Base-by-base conservation (phyloP, 768 basidiomycete species). In the Lactarius tabidus region DNA sequence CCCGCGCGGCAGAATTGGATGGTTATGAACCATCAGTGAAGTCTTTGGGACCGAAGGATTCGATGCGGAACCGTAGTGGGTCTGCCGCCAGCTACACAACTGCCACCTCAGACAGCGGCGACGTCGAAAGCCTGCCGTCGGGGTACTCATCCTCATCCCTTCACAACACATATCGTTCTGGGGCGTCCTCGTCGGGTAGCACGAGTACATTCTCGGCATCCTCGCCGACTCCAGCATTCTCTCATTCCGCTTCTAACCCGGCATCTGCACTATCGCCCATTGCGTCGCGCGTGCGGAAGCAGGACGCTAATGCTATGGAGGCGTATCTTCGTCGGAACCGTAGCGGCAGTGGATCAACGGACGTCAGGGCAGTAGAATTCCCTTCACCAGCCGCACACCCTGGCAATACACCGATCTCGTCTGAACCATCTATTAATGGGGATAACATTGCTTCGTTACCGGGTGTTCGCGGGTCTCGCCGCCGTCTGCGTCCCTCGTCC, bases 281-380 rank as follows among this genome's bases (percentile, higher is more conserved):
- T 63, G 89, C 87, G 33, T 88, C 79, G 70, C 88, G 91, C 38
- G 87, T 94, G 81, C 84, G 87, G 69, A 89, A 92, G 76, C 82
- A 86, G 63, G 92, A 94, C 72, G 91, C 91, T 23, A 89, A 89
- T 72, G 93, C 92, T 41, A 91, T 90, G 81, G 91, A 92, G 74
- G 90, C 92, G 71, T 94, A 92, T 73, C 80, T 91, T 73, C 80
- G 84, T 66, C 84, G 92, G 63, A 90, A 90, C 78, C 84, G 92
- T 63, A 93, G 91, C 72, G 91, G 89, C 57, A 91, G 90, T 71
- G 85, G 81, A 62, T 90, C 89, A 1, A 88, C 88, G 17, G 89
- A 91, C 70, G 85, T 81, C 68, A 84, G 79, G 73, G 89, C 88
- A 8, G 84, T 85, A 71, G 84, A 83, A 72, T 84, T 65, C 38